Base-by-base conservation (phyloP, 495 filamentous ascomycete species). In the Penicillium dipodomyicola region DNA sequence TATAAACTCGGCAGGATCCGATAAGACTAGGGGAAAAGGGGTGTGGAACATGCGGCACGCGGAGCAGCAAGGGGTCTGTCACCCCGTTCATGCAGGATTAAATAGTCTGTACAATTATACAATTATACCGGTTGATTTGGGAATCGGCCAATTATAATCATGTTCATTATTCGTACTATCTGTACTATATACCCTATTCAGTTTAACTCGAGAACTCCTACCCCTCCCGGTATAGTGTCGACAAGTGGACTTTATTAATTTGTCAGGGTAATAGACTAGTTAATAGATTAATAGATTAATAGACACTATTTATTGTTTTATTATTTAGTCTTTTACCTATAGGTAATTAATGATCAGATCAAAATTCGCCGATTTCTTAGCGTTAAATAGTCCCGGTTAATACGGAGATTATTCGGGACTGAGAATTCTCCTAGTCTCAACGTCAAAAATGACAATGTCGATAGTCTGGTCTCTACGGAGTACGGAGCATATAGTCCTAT, bases 1-100 rank as follows among this genome's bases (percentile, higher is more conserved):
- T 25, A 42, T 42, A 48, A 51, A 35, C 30, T 54, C 52, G 42
- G 42, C 43, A 54, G 32, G 29, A 54, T 54, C 52, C 56, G 53
- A 47, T 41, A 47, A 30, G 29, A 5, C 33, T 35, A 44, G 56
- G 56, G 60, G 30, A 51, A 58, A 51, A 58, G 40, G 40, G 52
- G 64, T 64, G 72, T 75, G 68, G 69, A 67, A 75, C 73, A 69
- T 76, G 57, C 68, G 61, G 65, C 67, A 72, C 68, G 68, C 70
- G 67, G 68, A 63, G 58, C 64, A 69, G 70, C 61, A 76, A 72
- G 72, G 72, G 69, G 64, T 60, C 63, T 68, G 65, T 65, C 60
- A 65, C 65, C 60, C 57, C 47, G 65, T 68, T 68, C 65, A 68
- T 68, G 65, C 65, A 68, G 60, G 65, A 65, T 62, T 47, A 54